Evolutionary conservation across 1,284 basidiomycete genomes (phyloP), one percentile per base, ranked within the genome.

Genomic region (Gomphus sp.): DNA sequence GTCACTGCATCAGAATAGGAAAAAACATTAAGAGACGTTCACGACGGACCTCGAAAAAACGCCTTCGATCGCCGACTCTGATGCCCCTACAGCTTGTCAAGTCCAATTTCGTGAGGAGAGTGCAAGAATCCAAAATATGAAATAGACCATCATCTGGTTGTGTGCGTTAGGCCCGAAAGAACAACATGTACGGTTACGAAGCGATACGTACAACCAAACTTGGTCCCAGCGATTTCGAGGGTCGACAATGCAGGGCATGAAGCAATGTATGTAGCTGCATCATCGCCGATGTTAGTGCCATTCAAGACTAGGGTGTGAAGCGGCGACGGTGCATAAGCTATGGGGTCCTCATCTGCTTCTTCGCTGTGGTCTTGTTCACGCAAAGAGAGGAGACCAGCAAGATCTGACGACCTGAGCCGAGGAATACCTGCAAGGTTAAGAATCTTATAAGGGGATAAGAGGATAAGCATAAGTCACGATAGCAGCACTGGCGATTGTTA

Each of bases 31-130:
- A 33, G 6, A 34, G 14, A 22, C 22, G 22, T 22, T 22, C 22
- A 51, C 11, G 6, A 60, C 63, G 50, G 59, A 82, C 84, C 73
- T 87, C 81, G 64, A 88, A 88, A 65, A 88, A 83, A n/a, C 76
- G 75, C 25, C 85, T 73, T 34, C 86, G 72, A 61, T 87, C 80
- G 2, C 72, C 73, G 4, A 87, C 73, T 14, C 65, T 73, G 54
- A 88, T 74, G 4, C 85, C 80, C 58, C 85, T 76, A 62, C 86
- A 88, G 59, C 82, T 81, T 0, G 83, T 87, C 39, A 88, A 68
- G 64, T 87, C 80, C 10, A 88, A 67, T 18, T 73, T 76, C 60
- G 73, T 69, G 28, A 88, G 69, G 33, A 69, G 71, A 1, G 72
- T 63, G 62, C 86, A 88, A 3, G 73, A 75, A 62, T 87, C 79